Base-by-base conservation (phyloP, 495 filamentous ascomycete genomes). In the Rostrohypoxylon terebratum region DNA sequence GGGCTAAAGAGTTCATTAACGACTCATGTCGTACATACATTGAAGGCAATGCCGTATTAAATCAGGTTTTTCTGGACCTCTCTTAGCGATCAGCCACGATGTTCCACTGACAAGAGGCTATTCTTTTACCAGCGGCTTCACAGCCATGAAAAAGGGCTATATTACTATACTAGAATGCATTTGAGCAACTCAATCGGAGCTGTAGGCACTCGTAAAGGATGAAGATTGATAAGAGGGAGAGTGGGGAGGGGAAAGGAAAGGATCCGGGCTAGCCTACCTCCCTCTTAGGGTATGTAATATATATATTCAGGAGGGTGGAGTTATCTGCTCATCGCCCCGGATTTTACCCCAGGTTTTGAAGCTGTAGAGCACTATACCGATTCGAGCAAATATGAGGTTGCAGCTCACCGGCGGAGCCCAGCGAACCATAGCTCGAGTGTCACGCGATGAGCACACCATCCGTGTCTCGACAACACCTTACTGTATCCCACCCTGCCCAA, bases 281-380 rank as follows among this genome's bases (percentile, higher is more conserved):
- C 44, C 44, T 48, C 14, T 58, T 58, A 68, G 38, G 50, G 36
- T 48, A 69, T 40, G 25, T 58, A 63, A n/a, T 57, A 45, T 47
- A 31, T 20, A 31, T 20, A 68, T 69, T 66, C 65, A 73, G 18
- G 54, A 59, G 34, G 38, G 71, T 73, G 71, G 71, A 73, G 63
- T 28, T 68, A 33, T 60, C 64, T 23, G 51, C 59, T 44, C 54
- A 34, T 44, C 71, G 55, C 65, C 71, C 71, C 71, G 60, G 71
- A 73, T 73, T 73, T 73, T 73, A 73, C 71, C 71, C 71, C 71
- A 73, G 71, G 66, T 73, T 73, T 73, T 73, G 55, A 73, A 73
- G 61, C 60, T 54, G 33, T 61, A 69, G 13, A 45, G 23, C 59
- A 31, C 70, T 68, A 69, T 66, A 18, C 71, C 48, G n/a, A 10